phyloP scores from a whole-genome alignment of 345 rosid species.

The Acer campestre region DNA sequence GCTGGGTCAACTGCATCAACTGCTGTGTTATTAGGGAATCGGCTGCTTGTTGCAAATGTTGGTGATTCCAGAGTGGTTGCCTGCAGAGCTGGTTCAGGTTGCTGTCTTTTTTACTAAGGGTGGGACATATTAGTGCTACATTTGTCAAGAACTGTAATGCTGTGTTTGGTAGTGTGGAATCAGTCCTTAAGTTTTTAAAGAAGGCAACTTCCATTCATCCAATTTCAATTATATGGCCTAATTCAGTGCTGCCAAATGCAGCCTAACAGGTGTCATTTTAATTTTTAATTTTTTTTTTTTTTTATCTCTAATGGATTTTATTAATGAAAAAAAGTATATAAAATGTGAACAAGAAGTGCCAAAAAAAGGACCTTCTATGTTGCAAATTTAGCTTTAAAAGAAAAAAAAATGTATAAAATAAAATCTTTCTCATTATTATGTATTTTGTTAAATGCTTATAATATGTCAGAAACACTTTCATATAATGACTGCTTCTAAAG shows the following conservation, averaged over 20 bases:
- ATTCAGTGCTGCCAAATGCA: slow-evolving; percentile 5
- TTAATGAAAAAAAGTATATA: neutral
- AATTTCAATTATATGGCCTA: neutral
- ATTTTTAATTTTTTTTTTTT: no score
- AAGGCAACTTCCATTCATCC: neutral
- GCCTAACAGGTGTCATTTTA: neutral
- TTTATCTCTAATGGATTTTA: no score
- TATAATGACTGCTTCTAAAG: neutral
- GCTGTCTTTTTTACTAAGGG: neutral
- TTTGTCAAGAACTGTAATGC: neutral
- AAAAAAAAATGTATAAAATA: neutral
- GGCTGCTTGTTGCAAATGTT: slow-evolving; percentile 63
- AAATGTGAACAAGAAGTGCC: neutral
- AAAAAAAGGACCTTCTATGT: neutral
- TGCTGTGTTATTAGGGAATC: slow-evolving; percentile 49
- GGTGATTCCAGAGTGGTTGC: slow-evolving; percentile 71
- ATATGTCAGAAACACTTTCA: neutral
- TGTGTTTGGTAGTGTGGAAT: neutral
- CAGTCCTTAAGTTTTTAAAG: neutral
- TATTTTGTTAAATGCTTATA: neutral
- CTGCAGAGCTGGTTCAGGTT: slow-evolving; percentile 55
- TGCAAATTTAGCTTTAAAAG: neutral
- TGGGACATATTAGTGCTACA: neutral
- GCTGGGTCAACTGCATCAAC: slow-evolving; percentile 66
- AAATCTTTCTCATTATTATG: neutral